Conservation (phyloP, 169 alveolate species). For the Plasmodium relictum region DNA sequence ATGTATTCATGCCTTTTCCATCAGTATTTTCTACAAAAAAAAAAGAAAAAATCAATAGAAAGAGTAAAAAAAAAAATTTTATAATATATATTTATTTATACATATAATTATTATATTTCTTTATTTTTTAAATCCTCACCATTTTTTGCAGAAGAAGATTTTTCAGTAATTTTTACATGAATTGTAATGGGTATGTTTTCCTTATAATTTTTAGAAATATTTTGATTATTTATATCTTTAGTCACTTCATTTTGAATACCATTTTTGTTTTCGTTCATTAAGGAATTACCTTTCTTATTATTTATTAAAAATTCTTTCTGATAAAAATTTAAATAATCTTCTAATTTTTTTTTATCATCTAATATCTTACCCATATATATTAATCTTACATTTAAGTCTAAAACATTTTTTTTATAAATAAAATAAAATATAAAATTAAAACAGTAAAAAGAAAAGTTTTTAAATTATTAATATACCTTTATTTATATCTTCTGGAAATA, state of each 20-base stretch:
- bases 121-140: slow-evolving; percentile 9
- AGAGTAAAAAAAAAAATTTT: neutral
- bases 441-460: neutral
- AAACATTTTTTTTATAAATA: neutral
- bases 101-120: neutral
- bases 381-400: slow-evolving; percentile 80
- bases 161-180: slow-evolving; percentile 67
- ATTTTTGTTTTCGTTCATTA: slow-evolving; percentile 11
- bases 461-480: slow-evolving; percentile 23
- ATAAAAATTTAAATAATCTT: slow-evolving; percentile 64
- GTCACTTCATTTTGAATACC: neutral
- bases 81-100: neutral
- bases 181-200: slow-evolving; percentile 36
- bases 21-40: slow-evolving; percentile 14
- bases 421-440: neutral
- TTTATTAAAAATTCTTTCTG: slow-evolving; percentile 22
- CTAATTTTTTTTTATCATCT: slow-evolving; percentile 73
- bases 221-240: slow-evolving; percentile 8
- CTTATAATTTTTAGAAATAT: neutral
- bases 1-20: slow-evolving; percentile 7
- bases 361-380: slow-evolving; percentile 81
- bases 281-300: slow-evolving; percentile 3
- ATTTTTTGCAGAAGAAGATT: neutral
- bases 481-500: slow-evolving; percentile 29
- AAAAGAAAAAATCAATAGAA: neutral